Base-by-base conservation (phyloP, 2,329 filamentous ascomycete species). In the Monosporascus ibericus region DNA sequence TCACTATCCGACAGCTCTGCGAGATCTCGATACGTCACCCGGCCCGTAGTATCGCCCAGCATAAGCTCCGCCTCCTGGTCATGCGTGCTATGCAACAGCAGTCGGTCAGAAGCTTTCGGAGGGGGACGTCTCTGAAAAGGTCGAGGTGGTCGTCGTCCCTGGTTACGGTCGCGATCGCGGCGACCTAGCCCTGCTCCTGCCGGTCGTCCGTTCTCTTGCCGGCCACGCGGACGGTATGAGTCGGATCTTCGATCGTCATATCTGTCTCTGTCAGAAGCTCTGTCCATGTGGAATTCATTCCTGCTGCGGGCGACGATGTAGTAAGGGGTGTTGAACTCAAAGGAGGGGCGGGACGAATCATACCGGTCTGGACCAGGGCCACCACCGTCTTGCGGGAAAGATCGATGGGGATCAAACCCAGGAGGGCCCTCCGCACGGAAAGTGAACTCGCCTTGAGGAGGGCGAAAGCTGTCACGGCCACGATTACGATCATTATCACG, bases 1-100 rank as follows among this genome's bases (percentile, higher is more conserved):
- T 81, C 79, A 56, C 82, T 83, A 57, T 86, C 82, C 0, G 82
- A 84, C 25, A 86, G 67, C 17, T 84, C 77, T 36, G 82, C 78
- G 5, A 84, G 48, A 37, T 78, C 65, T 48, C 76, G 74, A 60
- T 79, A 86, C 44, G 77, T 83, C 14, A 74, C 74, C 6, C 72
- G 72, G 1, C 67, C 72, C 3, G 73, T 69, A 6, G 63, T 67
- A 52, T 78, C 72, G 11, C 73, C 74, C 18, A 81, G 69, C 40
- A 74, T 72, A 44, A 78, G 72, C 47, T 77, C 73, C 0, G 73
- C 68, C 15, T 74, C 59, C 8, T 70, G 66, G 36, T 70, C 65
- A 40, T 73, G 72, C 38, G 70, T 66, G 51, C 72, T 71, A 15
- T 71, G 71, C 40, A 84, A 64, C 14, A 84, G 67, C 3, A 75